Percentiles rank a stretch among this genome's conserved stretches.
Evolutionary conservation across 177 flowering plant species (phyloP).

Genomic region (Tripterygium wilfordii): DNA sequence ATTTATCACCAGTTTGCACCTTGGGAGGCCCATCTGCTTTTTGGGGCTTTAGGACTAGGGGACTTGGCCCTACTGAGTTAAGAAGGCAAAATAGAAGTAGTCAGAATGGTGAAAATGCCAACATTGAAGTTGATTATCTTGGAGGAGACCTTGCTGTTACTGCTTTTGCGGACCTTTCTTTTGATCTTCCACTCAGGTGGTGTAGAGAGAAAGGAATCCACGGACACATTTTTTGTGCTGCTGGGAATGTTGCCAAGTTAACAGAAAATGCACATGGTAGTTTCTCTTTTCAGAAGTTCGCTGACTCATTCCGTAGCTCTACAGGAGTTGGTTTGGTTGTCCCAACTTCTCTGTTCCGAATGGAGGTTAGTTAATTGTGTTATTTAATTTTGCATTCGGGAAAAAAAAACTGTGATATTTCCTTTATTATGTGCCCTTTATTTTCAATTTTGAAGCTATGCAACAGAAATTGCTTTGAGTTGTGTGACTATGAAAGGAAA

Average conservation of each 20-base stretch:
- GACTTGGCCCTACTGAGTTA: constrained; percentile 73
- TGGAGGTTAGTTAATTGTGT: constrained; percentile 62
- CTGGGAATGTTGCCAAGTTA: constrained; percentile 71
- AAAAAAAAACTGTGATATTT: no score
- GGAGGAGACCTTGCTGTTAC: constrained; percentile 92
- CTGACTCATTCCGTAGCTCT: constrained; percentile 66
- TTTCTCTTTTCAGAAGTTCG: constrained; percentile 47
- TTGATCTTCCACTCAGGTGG: constrained; percentile 73
- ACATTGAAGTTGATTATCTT: constrained; percentile 52
- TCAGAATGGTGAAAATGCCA: constrained; percentile 28
- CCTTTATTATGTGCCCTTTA: background rate
- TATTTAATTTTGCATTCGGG: background rate
- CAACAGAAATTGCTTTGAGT: background rate
- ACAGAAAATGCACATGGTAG: constrained; percentile 54
- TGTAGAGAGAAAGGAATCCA: constrained; percentile 78
- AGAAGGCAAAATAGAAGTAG: constrained; percentile 40
- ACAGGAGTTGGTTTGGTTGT: constrained; percentile 70
- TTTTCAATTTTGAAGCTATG: background rate
- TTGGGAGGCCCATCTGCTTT: constrained; percentile 71
- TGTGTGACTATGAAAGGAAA: no score
- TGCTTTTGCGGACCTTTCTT: constrained; percentile 88
- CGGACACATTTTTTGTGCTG: constrained; percentile 77
- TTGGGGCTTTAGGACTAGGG: constrained; percentile 76
- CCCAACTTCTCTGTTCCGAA: constrained; percentile 75
- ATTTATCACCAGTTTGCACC: constrained; percentile 75